A percentile compares a stretch with the other conserved stretches of the same genome.
Conservation (phyloP, 2,329 filamentous ascomycete species). For the Claviceps sp. region DNA sequence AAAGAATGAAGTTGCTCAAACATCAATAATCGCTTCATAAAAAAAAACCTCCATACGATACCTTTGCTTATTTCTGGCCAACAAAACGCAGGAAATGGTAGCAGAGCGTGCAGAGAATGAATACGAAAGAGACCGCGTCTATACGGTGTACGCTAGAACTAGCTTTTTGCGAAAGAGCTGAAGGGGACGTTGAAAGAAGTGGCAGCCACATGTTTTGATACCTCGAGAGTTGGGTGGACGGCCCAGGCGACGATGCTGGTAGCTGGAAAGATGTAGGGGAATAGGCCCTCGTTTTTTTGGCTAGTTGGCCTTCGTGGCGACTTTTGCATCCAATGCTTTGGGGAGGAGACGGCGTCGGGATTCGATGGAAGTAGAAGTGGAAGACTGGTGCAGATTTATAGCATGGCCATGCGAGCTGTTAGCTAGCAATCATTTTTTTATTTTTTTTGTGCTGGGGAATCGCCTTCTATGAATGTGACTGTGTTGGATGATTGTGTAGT, state of each 20-base stretch:
- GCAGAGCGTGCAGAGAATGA: neutral
- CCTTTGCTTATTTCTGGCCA: neutral
- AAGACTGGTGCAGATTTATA: constrained; percentile 3
- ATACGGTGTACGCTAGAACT: neutral
- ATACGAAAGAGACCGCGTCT: neutral
- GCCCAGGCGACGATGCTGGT: neutral
- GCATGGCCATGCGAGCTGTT: constrained; percentile 6
- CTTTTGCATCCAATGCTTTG: neutral
- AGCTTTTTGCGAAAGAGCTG: neutral
- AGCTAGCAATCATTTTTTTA: neutral
- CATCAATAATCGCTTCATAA: neutral
- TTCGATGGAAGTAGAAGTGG: neutral
- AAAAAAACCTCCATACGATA: no score
- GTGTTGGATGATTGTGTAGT: no score
- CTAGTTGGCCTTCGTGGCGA: neutral
- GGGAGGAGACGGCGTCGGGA: neutral
- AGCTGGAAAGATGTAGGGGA: neutral
- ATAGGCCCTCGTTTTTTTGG: neutral
- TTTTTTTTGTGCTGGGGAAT: neutral
- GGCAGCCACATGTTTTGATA: constrained; percentile 1
- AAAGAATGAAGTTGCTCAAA: constrained; percentile 13
- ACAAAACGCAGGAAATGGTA: neutral
- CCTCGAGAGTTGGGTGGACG: neutral
- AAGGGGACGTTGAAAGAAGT: neutral
- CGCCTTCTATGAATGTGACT: no score